Base-by-base conservation (phyloP, 345 rosid species). In the Triadica sebifera region DNA sequence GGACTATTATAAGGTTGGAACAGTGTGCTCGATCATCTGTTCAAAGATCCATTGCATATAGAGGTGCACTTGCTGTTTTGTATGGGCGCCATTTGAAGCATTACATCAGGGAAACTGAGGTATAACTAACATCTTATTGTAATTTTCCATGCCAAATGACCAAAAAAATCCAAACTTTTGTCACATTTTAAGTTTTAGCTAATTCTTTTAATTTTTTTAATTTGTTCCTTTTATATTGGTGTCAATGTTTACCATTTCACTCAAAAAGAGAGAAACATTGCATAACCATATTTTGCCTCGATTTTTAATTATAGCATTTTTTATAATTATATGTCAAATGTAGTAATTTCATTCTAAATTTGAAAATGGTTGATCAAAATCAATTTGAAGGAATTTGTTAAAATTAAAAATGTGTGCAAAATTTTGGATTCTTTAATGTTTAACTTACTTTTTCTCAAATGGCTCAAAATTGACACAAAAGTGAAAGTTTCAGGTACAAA, bases 11-110 rank as follows among this genome's bases (percentile, higher is more conserved):
- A 24, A 75, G 82, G 70, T 59, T 79, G 71, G 79, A 79, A 75
- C 82, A 75, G 61, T 79, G 73, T 79, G 82, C 79, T 29, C 55
- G n/a, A 20, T 79, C 82, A 57, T 79, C 76, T 12, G 65, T 60
- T 68, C 79, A 75, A 58, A 71, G 82, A 71, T 61, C 69, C n/a
- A 71, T 75, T 70, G 76, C 73, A 71, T 75, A 69, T 59, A 76
- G 59, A 20, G 82, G 79, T 17, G 82, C 82, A 71, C 59, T 75
- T 50, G 82, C 82, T 41, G 56, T 79, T 47, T 71, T 79, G 47
- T 79, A 79, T 34, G 82, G 73, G 19, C 79, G 45, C 65, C 69
- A 58, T 71, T 52, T 75, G 65, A 79, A 79, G 79, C 82, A 75
- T 59, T 75, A 70, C 71, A 75, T 79, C 52, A 71, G 65, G 72